These are phyloP conservation scores for Prunella vulgaris DNA, from an alignment of 257 asterid genomes.

Conservation along the genomic window DNA sequence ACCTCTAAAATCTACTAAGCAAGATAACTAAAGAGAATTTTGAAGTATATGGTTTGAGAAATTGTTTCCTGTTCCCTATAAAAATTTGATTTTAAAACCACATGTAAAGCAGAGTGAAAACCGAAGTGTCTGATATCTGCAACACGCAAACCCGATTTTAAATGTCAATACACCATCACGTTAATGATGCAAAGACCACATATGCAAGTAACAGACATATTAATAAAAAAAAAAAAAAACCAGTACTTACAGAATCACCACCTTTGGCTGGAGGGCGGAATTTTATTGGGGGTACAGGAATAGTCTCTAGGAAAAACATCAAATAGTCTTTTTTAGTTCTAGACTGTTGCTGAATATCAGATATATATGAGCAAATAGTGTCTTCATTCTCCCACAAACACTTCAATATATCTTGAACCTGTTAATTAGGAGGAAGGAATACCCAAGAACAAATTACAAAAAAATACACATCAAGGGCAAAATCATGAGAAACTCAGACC, in stretches of 20 bases:
- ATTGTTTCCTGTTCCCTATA: background rate
- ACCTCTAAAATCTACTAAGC: conserved; percentile 1
- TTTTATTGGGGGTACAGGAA: conserved; percentile 79
- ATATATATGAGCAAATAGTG: conserved; percentile 60
- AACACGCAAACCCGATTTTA: background rate
- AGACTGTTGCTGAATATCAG: conserved; percentile 65
- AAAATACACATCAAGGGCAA: background rate
- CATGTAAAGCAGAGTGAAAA: background rate
- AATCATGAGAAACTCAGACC: conserved; percentile 7
- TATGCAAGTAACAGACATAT: background rate
- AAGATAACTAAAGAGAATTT: background rate
- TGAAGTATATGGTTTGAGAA: background rate
- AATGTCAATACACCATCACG: background rate
- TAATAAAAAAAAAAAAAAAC: background rate
- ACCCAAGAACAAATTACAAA: conserved; percentile 19
- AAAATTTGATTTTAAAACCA: background rate
- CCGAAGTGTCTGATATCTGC: background rate
- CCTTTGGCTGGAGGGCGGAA: conserved; percentile 88
- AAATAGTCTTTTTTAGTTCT: conserved; percentile 39
- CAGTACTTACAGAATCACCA: conserved; percentile 78
- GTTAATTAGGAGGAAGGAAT: conserved; percentile 28
- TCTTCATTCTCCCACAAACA: conserved; percentile 88
- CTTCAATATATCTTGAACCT: conserved; percentile 67
- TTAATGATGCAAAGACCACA: background rate
- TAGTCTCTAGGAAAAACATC: conserved; percentile 72